phyloP scores from a whole-genome alignment of 345 rosid genomes.

The Corymbia maculata region DNA sequence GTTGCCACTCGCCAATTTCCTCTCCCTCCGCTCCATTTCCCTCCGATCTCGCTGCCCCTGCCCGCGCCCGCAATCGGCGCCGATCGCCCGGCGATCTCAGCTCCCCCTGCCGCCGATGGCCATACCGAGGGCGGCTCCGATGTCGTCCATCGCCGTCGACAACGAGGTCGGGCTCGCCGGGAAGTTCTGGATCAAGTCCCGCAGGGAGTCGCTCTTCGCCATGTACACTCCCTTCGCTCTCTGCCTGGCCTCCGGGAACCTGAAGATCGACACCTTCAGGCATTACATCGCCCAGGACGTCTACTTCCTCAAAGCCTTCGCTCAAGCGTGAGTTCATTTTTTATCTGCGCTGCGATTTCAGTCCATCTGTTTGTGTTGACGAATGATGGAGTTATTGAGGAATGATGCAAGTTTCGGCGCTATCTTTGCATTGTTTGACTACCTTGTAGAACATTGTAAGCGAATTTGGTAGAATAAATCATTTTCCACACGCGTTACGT shows the following conservation, averaged over 20 bases:
- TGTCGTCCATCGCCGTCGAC: conserved; percentile 14
- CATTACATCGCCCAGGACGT: conserved; percentile 77
- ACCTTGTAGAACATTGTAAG: background rate
- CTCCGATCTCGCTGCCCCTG: background rate
- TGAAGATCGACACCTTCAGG: conserved; percentile 58
- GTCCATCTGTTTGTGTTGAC: background rate
- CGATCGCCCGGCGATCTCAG: conserved; percentile 18
- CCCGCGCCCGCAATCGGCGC: background rate
- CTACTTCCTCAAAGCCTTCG: conserved; percentile 81
- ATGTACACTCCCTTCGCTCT: conserved; percentile 69
- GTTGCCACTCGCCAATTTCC: conserved; percentile 6
- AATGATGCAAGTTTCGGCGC: background rate
- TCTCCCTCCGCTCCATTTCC: conserved; percentile 5
- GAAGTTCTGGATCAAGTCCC: conserved; percentile 68
- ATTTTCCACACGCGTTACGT: background rate
- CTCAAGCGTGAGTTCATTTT: conserved; percentile 63
- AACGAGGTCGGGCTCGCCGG: conserved; percentile 53
- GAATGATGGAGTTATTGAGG: background rate
- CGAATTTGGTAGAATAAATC: background rate
- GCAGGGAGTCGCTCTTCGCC: conserved; percentile 52
- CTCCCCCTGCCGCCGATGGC: conserved; percentile 17
- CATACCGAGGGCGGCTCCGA: background rate
- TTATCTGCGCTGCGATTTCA: background rate
- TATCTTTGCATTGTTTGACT: background rate
- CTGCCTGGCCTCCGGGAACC: conserved; percentile 72